phyloP scores from a whole-genome alignment of 2,329 filamentous ascomycete genomes.

The Colletotrichum sp. region DNA sequence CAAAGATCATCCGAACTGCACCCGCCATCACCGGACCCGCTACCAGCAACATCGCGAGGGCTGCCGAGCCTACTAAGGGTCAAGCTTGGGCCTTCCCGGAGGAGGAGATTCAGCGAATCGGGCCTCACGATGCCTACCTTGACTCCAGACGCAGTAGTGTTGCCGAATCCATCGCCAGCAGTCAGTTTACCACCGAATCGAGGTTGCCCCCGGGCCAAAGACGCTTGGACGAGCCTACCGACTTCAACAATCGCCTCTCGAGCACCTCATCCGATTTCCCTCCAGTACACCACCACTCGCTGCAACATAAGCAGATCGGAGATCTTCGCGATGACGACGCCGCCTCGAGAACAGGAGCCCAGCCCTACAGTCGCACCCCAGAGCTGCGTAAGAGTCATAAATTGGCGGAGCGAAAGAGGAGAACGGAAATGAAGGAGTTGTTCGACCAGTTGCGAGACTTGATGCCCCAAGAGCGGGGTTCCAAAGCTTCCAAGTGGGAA shows the following conservation, averaged over 20 bases:
- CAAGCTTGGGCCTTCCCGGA: constrained; percentile 87
- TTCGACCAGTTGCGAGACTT: constrained; percentile 82
- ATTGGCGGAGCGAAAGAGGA: constrained; percentile 80
- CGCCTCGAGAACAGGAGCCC: constrained; percentile 58
- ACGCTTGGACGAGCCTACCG: constrained; percentile 67
- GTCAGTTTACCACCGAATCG: constrained; percentile 78
- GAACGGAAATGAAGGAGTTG: constrained; percentile 87
- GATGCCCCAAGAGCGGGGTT: constrained; percentile 80
- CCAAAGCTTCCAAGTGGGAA: constrained; percentile 90
- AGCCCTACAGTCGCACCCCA: constrained; percentile 83
- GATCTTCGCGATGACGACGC: constrained; percentile 68
- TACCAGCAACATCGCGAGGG: constrained; percentile 69
- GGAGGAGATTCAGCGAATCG: constrained; percentile 63
- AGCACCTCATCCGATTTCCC: constrained; percentile 60
- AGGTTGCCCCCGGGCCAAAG: constrained; percentile 74
- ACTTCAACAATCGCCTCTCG: constrained; percentile 52
- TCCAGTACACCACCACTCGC: constrained; percentile 73
- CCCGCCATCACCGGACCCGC: constrained; percentile 78
- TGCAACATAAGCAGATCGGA: constrained; percentile 76
- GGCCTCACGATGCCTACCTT: constrained; percentile 54
- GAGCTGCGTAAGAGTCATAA: constrained; percentile 86
- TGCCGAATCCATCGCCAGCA: constrained; percentile 79
- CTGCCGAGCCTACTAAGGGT: constrained; percentile 81
- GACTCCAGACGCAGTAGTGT: constrained; percentile 78
- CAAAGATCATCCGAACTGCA: constrained; percentile 66